Percentiles rank a stretch among this genome's conserved stretches.
These are phyloP conservation scores for Prosopis cineraria DNA, from an alignment of 306 rosid genomes.

Conservation along the genomic window DNA sequence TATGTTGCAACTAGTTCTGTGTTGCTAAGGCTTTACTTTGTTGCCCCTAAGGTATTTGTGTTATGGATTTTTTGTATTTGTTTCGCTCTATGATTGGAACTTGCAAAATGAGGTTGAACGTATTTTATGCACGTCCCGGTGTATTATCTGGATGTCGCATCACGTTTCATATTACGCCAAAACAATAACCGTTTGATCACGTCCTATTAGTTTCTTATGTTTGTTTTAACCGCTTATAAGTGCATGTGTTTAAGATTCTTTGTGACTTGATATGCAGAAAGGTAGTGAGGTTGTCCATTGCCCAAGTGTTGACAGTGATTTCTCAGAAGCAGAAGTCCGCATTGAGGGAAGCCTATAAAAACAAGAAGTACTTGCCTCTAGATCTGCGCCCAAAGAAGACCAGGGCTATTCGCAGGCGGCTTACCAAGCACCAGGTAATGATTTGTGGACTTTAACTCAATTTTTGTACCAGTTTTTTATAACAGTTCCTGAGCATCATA, in stretches of 20 bases:
- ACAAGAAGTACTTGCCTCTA: conserved; percentile 86
- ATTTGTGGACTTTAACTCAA: background rate
- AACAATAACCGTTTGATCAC: background rate
- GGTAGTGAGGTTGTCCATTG: conserved; percentile 90
- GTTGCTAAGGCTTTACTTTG: background rate
- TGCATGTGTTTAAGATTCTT: background rate
- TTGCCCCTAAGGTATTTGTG: background rate
- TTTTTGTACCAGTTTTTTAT: background rate
- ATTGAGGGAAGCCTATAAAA: conserved; percentile 86
- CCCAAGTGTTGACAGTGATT: conserved; percentile 94
- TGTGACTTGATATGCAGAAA: conserved; percentile 50
- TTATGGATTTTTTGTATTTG: background rate
- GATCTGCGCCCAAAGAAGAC: conserved; percentile 99
- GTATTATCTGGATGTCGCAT: background rate
- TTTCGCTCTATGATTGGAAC: background rate
- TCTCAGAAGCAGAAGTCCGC: conserved; percentile 95
- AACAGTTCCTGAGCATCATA: background rate
- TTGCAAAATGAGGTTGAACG: background rate
- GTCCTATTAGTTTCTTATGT: background rate
- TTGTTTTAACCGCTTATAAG: background rate
- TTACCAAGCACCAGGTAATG: conserved; percentile 90
- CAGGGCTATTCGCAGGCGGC: conserved; percentile 91
- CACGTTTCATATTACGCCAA: background rate
- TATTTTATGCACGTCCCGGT: background rate
- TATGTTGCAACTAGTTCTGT: background rate